Conservation (phyloP, 176 grass and related monocot genomes). For the Raddia guianensis region DNA sequence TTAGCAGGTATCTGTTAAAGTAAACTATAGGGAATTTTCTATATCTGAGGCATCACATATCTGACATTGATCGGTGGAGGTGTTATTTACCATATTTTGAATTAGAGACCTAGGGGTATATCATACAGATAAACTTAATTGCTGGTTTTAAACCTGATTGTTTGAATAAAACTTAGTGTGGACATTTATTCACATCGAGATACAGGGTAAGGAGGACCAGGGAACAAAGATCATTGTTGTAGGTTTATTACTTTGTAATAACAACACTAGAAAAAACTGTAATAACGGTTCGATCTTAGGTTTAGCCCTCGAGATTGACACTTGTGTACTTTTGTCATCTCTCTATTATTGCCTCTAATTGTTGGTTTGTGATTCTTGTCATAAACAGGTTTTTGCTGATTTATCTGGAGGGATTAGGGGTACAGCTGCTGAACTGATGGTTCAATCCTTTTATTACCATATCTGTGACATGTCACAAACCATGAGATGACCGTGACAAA, state of each 20-base stretch:
- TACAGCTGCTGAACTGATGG: constrained; percentile 47
- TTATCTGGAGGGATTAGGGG: constrained; percentile 40
- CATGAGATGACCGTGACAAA: constrained; percentile 30
- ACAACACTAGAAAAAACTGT: no score
- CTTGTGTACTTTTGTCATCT: no score
- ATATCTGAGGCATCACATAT: background rate
- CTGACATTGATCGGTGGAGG: background rate
- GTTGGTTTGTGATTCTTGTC: constrained; percentile 45
- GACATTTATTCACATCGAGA: background rate
- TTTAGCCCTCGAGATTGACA: no score
- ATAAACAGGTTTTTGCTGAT: constrained; percentile 43
- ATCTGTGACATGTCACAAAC: constrained; percentile 57
- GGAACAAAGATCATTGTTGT: background rate
- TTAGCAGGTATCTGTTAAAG: background rate
- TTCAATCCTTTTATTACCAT: constrained; percentile 67
- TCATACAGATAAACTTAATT: constrained; percentile 3
- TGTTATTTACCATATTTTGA: background rate
- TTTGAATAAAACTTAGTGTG: background rate
- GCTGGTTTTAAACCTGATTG: background rate
- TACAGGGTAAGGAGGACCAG: background rate
- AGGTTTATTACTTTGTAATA: no score
- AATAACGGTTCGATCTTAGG: no score
- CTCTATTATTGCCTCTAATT: no score
- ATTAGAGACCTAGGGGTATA: background rate
- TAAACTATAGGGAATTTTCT: background rate